These are phyloP conservation scores for Draba incana DNA, from an alignment of 345 rosid genomes.

Conservation along the genomic window DNA sequence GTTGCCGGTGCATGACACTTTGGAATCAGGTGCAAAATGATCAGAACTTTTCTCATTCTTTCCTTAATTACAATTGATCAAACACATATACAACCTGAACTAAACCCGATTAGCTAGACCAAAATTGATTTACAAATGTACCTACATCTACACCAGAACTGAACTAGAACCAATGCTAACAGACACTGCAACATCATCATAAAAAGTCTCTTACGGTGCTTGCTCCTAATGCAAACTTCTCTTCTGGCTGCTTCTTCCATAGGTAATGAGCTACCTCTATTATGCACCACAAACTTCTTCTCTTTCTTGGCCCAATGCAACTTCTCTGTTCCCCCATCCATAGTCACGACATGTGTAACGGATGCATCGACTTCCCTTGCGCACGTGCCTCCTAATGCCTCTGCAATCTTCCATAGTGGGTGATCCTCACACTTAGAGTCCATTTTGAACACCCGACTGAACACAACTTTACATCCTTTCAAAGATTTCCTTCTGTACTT, in stretches of 20 bases:
- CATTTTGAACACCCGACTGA: slow-evolving; percentile 82
- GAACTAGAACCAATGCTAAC: too few species aligned
- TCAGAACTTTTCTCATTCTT: too few species aligned
- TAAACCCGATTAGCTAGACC: too few species aligned
- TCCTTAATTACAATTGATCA: too few species aligned
- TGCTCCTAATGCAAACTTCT: slow-evolving; percentile 40
- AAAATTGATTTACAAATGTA: too few species aligned
- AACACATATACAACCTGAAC: too few species aligned
- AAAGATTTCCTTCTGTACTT: slow-evolving; percentile 62
- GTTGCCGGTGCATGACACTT: too few species aligned
- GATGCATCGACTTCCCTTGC: slow-evolving; percentile 38
- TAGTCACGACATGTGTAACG: slow-evolving; percentile 44
- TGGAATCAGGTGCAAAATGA: too few species aligned
- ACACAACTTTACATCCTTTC: slow-evolving; percentile 67
- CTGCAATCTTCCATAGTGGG: slow-evolving; percentile 79
- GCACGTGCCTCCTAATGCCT: slow-evolving; percentile 45
- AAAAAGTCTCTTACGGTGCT: slow-evolving; percentile 1
- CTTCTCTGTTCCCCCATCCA: slow-evolving; percentile 41
- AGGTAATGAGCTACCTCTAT: slow-evolving; percentile 42
- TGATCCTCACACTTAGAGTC: slow-evolving; percentile 59
- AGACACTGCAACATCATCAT: too few species aligned
- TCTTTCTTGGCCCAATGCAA: slow-evolving; percentile 40
- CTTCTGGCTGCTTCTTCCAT: slow-evolving; percentile 49
- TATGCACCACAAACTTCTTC: slow-evolving; percentile 41
- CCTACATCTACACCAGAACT: too few species aligned